Percentiles rank a stretch among this genome's conserved stretches.
Evolutionary conservation across 2,329 filamentous ascomycete species (phyloP).

Genomic region (Aspergillus sp.): DNA sequence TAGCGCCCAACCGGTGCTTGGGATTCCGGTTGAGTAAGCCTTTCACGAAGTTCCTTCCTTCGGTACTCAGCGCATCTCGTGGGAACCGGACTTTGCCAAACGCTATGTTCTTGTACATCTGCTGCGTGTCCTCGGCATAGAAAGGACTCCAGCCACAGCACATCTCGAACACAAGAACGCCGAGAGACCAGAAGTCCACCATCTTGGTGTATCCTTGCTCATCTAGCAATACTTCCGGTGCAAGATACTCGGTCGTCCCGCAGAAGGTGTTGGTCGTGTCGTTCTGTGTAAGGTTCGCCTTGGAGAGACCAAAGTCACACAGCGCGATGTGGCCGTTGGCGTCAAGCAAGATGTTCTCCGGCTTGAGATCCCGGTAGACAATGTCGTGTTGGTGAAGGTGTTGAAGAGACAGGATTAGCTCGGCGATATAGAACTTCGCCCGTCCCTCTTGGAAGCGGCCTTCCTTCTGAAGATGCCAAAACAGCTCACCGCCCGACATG

Average conservation of each 20-base stretch:
- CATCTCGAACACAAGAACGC: conserved; percentile 98
- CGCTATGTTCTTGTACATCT: conserved; percentile 99
- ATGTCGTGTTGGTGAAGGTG: conserved; percentile 96
- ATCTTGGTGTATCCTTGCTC: conserved; percentile 98
- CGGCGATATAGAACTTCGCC: conserved; percentile 97
- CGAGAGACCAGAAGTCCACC: conserved; percentile 99
- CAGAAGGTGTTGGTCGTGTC: conserved; percentile 99
- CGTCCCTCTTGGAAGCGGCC: conserved; percentile 89
- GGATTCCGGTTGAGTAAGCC: conserved; percentile 94
- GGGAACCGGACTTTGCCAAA: conserved; percentile 98
- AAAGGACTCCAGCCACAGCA: conserved; percentile 99
- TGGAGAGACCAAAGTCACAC: conserved; percentile 94
- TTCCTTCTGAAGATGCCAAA: conserved; percentile 97
- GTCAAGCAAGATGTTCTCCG: conserved; percentile 93
- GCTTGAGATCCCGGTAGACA: conserved; percentile 94
- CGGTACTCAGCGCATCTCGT: conserved; percentile 82
- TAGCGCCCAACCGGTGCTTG: conserved; percentile 85
- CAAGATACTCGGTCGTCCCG: conserved; percentile 94
- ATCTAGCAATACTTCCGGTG: conserved; percentile 87
- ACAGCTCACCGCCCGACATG: conserved; percentile 97
- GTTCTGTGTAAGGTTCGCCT: conserved; percentile 93
- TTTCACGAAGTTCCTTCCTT: conserved; percentile 97
- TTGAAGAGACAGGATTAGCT: conserved; percentile 88
- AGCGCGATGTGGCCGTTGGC: conserved; percentile 96
- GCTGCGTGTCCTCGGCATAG: conserved; percentile 96